Evolutionary conservation across 1,284 basidiomycete genomes (phyloP).

Genomic region (Malassezia psittaci): DNA sequence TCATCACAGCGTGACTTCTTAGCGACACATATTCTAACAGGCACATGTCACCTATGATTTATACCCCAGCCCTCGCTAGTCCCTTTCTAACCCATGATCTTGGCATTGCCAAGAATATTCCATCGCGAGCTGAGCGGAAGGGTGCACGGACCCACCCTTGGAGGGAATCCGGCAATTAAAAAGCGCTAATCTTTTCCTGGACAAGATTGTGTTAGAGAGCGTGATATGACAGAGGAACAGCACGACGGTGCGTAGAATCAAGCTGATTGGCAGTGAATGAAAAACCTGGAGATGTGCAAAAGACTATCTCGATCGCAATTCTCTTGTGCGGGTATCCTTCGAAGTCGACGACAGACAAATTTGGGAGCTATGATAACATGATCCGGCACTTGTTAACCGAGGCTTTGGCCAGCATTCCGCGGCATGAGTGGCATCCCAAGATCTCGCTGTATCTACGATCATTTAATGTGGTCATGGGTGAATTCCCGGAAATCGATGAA

Average conservation of each 20-base stretch:
- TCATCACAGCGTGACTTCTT: too few relatives aligned
- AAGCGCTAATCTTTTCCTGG: too few relatives aligned
- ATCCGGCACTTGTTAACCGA: constrained; percentile 31
- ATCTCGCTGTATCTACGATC: constrained; percentile 50
- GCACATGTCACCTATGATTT: too few relatives aligned
- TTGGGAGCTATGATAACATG: constrained; percentile 33
- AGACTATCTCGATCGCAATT: constrained; percentile 30
- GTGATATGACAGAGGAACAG: background rate
- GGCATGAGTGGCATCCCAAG: constrained; percentile 36
- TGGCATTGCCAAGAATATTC: too few relatives aligned
- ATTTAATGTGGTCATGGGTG: constrained; percentile 51
- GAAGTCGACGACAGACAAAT: constrained; percentile 20
- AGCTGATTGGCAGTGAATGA: background rate
- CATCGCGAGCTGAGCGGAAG: too few relatives aligned
- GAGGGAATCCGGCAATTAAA: too few relatives aligned
- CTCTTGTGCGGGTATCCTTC: constrained; percentile 38
- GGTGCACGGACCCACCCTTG: too few relatives aligned
- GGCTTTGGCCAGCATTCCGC: constrained; percentile 35
- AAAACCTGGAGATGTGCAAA: constrained; percentile 17
- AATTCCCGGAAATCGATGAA: constrained; percentile 50
- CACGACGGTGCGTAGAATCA: background rate
- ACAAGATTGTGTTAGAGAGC: background rate
- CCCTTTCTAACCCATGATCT: too few relatives aligned
- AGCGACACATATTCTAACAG: too few relatives aligned
- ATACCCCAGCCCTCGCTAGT: too few relatives aligned